Evolutionary conservation across 2,329 filamentous ascomycete genomes (phyloP).

Genomic region (Neofusicoccum umdonicola): DNA sequence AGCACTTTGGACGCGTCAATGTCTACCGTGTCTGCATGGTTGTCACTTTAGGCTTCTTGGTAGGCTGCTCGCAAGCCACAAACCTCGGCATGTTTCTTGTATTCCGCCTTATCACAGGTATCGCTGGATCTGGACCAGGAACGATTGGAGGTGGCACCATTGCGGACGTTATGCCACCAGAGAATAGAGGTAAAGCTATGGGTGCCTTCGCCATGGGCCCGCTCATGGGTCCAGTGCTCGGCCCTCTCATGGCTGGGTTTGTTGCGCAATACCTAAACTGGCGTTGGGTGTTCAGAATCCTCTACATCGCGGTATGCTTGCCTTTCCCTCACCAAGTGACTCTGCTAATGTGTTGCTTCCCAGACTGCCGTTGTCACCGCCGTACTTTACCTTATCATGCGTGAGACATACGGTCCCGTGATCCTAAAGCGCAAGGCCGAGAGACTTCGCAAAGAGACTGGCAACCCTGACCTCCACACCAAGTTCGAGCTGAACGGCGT

Average conservation of each 20-base stretch:
- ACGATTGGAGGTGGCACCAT: conserved; percentile 53
- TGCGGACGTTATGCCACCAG: conserved; percentile 49
- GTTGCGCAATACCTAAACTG: not conserved
- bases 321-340: no score
- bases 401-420: conserved; percentile 47
- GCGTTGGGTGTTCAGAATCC: not conserved
- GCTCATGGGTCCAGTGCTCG: conserved; percentile 45
- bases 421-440: conserved; percentile 53
- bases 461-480: conserved; percentile 49
- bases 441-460: conserved; percentile 56
- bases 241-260: conserved; percentile 34
- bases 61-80: conserved; percentile 28
- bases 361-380: not conserved
- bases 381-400: conserved; percentile 45
- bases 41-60: conserved; percentile 20
- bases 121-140: conserved; percentile 24
- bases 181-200: conserved; percentile 50
- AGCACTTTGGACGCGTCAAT: conserved; percentile 26
- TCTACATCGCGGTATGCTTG: not conserved
- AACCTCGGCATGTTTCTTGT: conserved; percentile 25
- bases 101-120: conserved; percentile 29
- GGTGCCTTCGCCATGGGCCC: conserved; percentile 51
- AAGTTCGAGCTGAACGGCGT: conserved; percentile 20
- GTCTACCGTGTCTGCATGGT: conserved; percentile 23
- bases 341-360: not conserved